Evolutionary conservation across 768 basidiomycete species (phyloP), one percentile per base, ranked within the genome.

Genomic region (Auriscalpium microsporum): DNA sequence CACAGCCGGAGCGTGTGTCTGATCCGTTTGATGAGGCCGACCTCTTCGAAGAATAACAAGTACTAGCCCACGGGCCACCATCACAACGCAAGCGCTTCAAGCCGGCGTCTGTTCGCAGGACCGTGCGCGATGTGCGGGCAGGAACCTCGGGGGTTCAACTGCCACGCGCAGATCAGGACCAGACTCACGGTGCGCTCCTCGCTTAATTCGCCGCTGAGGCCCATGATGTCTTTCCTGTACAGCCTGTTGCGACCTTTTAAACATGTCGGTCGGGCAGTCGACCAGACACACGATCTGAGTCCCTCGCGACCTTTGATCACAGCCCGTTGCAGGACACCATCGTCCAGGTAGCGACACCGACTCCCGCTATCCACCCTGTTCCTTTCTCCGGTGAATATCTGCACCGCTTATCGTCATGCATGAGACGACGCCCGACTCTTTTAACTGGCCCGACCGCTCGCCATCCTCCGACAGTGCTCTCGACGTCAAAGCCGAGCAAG

Each of bases 221-320:
- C 54, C 50, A 61, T 57, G 56, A 50, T 60, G 60, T 61, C 62
- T 46, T 55, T 54, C 55, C 54, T 59, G 60, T 52, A 62, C 61
- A 58, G 61, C 61, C 65, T 65, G 64, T 65, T 55, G 61, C 55
- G 47, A 56, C 56, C 57, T 58, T 62, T 59, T 55, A 60, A 55
- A 61, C 58, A 54, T 59, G 40, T 55, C 58, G 53, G 56, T 57
- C 51, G 54, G 57, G 45, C 49, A 51, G 47, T 54, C 51, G 55
- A 54, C 58, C 50, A 53, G 45, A 46, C 50, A 52, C 34, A 63
- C 57, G 63, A 68, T 65, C 64, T 58, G 55, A 61, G 63, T 63
- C 65, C 68, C 67, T 69, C 65, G 63, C 68, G 64, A 70, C 65
- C 62, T 62, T 57, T 67, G 67, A 70, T 70, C 68, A 28, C 28